These are phyloP conservation scores for Rhipidocladum racemiflorum DNA, from an alignment of 176 grass and related monocot genomes.

Conservation along the genomic window DNA sequence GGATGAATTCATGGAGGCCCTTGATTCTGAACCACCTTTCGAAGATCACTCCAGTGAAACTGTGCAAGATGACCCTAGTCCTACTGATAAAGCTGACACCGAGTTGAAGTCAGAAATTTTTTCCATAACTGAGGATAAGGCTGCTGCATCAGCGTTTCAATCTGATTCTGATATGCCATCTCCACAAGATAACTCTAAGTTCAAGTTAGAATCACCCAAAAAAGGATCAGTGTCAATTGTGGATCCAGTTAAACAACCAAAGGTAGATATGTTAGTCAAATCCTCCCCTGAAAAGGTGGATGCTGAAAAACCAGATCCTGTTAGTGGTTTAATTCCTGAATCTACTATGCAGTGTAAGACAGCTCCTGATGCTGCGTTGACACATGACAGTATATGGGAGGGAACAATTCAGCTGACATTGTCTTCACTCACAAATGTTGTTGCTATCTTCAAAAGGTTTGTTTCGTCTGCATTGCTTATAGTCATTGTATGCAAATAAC, in stretches of 20 bases:
- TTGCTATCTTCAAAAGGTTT: conserved; percentile 80
- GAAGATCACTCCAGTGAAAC: conserved; percentile 37
- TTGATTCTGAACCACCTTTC: conserved; percentile 66
- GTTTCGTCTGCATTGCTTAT: conserved; percentile 16
- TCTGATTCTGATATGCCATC: background rate
- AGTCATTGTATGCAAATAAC: background rate
- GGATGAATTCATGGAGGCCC: conserved; percentile 56
- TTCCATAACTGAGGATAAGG: conserved; percentile 10
- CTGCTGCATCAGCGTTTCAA: conserved; percentile 27
- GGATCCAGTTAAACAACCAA: background rate
- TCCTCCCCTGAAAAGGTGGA: conserved; percentile 11
- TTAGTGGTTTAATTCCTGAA: conserved; percentile 32
- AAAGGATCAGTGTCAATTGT: background rate
- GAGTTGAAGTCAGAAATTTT: conserved; percentile 8
- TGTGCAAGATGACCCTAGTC: conserved; percentile 25
- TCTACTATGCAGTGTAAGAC: background rate
- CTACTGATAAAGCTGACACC: conserved; percentile 11
- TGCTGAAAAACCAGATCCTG: conserved; percentile 39
- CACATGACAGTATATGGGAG: conserved; percentile 53
- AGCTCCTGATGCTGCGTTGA: conserved; percentile 8
- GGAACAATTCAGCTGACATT: conserved; percentile 63
- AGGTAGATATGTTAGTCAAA: conserved; percentile 25
- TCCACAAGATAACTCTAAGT: conserved; percentile 22
- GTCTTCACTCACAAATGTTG: conserved; percentile 45
- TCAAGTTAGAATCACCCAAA: conserved; percentile 8